Evolutionary conservation across 371 early-diverging fungal genomes (phyloP).

Genomic region (Umbelopsis sp.): DNA sequence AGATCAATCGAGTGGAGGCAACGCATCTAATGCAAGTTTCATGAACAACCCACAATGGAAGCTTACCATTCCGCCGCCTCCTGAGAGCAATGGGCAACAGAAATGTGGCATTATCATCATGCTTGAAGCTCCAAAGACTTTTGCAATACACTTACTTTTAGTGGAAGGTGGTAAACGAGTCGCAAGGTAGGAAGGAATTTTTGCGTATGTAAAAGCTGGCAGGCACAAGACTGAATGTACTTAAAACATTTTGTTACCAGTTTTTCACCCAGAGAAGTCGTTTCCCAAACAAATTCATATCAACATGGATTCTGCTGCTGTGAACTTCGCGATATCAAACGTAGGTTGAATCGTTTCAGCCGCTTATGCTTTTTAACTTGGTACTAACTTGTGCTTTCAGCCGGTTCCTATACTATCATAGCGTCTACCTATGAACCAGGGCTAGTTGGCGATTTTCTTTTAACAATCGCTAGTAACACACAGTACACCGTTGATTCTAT

Average conservation of each 20-base stretch:
- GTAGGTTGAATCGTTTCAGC: constrained; percentile 35
- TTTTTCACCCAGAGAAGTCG: constrained; percentile 68
- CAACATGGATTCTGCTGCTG: constrained; percentile 75
- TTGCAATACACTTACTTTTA: constrained; percentile 71
- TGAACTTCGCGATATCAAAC: constrained; percentile 54
- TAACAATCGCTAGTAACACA: constrained; percentile 61
- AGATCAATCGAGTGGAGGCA: constrained; percentile 82
- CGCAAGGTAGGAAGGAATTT: constrained; percentile 42
- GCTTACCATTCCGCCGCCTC: constrained; percentile 53
- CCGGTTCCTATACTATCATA: constrained; percentile 75
- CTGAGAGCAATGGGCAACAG: constrained; percentile 5
- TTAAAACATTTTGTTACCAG: constrained; percentile 30
- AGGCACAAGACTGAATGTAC: neutral
- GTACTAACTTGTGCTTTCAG: constrained; percentile 34
- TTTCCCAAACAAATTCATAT: constrained; percentile 74
- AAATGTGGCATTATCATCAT: constrained; percentile 46
- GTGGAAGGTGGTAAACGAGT: constrained; percentile 75
- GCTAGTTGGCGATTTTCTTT: constrained; percentile 68
- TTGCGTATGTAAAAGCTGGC: neutral
- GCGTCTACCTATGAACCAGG: constrained; percentile 80
- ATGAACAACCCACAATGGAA: constrained; percentile 82
- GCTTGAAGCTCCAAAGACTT: constrained; percentile 70
- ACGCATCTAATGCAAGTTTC: constrained; percentile 68
- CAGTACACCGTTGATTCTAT: constrained; percentile 57
- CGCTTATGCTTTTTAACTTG: neutral